Percentiles rank a stretch among this genome's conserved stretches.
These are phyloP conservation scores for Acanthamoeba triangularis DNA, from an alignment of 208 protist species.

Conservation along the genomic window DNA sequence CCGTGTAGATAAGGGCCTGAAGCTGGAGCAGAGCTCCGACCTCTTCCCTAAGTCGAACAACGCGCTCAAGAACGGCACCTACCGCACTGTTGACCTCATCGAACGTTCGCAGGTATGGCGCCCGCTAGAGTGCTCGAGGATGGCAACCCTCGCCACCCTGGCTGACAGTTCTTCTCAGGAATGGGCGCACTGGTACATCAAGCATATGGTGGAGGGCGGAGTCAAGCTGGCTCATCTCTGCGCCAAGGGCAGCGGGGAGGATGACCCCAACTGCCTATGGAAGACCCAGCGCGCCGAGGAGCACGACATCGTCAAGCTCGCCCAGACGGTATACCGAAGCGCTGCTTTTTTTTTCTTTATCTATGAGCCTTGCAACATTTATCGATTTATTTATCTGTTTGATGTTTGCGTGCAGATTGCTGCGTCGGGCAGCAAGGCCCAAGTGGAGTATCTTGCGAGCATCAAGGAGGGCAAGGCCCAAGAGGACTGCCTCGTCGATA, in stretches of 20 bases:
- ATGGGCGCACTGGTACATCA: slow-evolving; percentile 56
- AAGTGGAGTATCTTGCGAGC: slow-evolving; percentile 1
- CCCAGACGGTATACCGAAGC: not conserved
- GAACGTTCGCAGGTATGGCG: not conserved
- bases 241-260: not conserved
- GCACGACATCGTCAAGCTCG: slow-evolving; percentile 36
- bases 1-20: not conserved
- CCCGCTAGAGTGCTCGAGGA: not conserved
- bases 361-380: not conserved
- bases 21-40: not conserved
- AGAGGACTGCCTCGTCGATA: slow-evolving; percentile 64
- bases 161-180: not conserved
- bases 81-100: not conserved
- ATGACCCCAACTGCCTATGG: slow-evolving; percentile 51
- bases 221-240: not conserved
- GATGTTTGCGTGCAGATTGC: not conserved
- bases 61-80: not conserved
- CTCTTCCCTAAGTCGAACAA: not conserved
- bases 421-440: not conserved
- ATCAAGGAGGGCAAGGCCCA: slow-evolving; percentile 7
- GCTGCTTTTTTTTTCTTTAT: not conserved
- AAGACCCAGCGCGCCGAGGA: slow-evolving; percentile 39
- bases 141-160: too few species aligned
- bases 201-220: slow-evolving; percentile 2
- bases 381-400: not conserved